Conservation (phyloP, 2,329 filamentous ascomycete species). For the Didymella pinodella region DNA sequence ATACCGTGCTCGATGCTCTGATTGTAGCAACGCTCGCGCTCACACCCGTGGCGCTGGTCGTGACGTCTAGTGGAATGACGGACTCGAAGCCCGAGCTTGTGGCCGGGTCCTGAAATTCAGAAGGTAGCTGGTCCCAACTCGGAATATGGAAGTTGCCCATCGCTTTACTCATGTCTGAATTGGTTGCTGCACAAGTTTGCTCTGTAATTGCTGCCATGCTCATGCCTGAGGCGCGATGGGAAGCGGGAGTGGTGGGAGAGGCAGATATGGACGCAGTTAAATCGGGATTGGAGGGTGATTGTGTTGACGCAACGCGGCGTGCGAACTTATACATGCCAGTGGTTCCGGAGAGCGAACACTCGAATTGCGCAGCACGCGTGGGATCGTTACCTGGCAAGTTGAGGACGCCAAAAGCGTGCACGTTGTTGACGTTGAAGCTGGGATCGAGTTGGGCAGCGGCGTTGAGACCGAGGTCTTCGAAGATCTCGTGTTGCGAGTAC, state of each 20-base stretch:
- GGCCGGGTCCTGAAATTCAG: slow-evolving; percentile 34
- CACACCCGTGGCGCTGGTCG: slow-evolving; percentile 18
- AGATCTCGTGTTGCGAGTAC: slow-evolving; percentile 35
- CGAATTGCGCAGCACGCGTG: slow-evolving; percentile 29
- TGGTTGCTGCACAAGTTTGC: slow-evolving; percentile 22
- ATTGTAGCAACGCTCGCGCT: slow-evolving; percentile 3
- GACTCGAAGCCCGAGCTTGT: slow-evolving; percentile 31
- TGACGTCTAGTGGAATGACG: slow-evolving; percentile 27
- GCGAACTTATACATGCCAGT: slow-evolving; percentile 24
- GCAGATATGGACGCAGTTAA: slow-evolving; percentile 30
- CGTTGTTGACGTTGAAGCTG: slow-evolving; percentile 41
- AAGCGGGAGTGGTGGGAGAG: slow-evolving; percentile 27
- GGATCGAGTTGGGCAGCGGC: slow-evolving; percentile 33
- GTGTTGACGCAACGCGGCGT: slow-evolving; percentile 25
- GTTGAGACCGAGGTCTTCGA: slow-evolving; percentile 47
- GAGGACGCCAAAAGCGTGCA: slow-evolving; percentile 26
- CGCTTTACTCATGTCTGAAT: slow-evolving; percentile 8
- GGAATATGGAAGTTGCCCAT: slow-evolving; percentile 35
- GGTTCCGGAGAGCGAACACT: slow-evolving; percentile 41
- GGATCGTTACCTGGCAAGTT: slow-evolving; percentile 23
- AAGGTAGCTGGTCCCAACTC: slow-evolving; percentile 40
- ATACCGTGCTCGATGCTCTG: slow-evolving; percentile 26
- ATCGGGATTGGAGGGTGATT: slow-evolving; percentile 27
- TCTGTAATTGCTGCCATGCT: slow-evolving; percentile 34
- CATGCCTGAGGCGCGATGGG: slow-evolving; percentile 22